phyloP scores from a whole-genome alignment of 164 flowering plant genomes.

The Akebia trifoliata region DNA sequence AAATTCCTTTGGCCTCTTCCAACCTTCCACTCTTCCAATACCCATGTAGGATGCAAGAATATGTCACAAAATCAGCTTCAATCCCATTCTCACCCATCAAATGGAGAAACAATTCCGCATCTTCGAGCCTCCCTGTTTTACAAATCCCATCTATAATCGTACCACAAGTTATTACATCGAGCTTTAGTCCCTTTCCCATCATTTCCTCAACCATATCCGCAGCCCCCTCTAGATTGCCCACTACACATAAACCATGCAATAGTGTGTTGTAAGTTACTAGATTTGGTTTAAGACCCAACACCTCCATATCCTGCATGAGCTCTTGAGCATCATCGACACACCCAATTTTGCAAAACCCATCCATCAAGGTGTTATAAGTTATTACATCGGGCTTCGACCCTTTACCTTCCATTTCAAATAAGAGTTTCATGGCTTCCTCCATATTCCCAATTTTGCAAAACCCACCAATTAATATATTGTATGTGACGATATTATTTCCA shows the following conservation, averaged over 20 bases:
- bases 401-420: constrained; percentile 7
- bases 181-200: constrained; percentile 1
- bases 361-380: constrained; percentile 22
- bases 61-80: constrained; percentile 20
- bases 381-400: constrained; percentile 10
- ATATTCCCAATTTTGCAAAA: constrained; percentile 16
- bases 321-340: constrained; percentile 12
- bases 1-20: constrained; percentile 11
- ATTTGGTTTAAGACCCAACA: constrained; percentile 16
- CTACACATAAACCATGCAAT: constrained; percentile 14
- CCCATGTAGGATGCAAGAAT: constrained; percentile 17
- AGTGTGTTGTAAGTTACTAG: constrained; percentile 15
- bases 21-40: constrained; percentile 16
- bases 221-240: constrained; percentile 10
- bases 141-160: constrained; percentile 16
- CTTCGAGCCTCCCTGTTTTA: constrained; percentile 15
- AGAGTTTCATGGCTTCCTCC: constrained; percentile 16
- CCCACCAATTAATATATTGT: constrained; percentile 21
- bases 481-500: constrained; percentile 9
- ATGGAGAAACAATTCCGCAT: constrained; percentile 13
- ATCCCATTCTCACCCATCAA: constrained; percentile 17
- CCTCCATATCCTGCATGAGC: constrained; percentile 15
- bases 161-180: constrained; percentile 15
- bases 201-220: constrained; percentile 15
- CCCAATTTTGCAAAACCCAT: constrained; percentile 19